phyloP scores from a whole-genome alignment of 768 basidiomycete genomes.

The Russula vinacea region DNA sequence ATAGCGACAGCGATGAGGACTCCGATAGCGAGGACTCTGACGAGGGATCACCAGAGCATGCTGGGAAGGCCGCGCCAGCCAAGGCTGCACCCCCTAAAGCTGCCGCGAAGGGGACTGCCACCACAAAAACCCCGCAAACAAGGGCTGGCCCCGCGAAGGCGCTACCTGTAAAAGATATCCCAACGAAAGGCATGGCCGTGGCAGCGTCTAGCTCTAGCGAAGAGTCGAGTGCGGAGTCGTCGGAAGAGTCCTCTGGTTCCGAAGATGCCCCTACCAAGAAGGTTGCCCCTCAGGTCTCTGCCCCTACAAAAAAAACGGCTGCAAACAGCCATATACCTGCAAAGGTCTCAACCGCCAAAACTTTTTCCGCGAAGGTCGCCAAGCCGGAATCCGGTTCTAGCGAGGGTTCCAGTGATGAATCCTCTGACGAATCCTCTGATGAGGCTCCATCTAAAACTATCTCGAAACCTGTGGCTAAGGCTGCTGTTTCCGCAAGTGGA shows the following conservation, averaged over 20 bases:
- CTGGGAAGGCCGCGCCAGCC: slow-evolving; percentile 17
- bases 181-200: slow-evolving; percentile 13
- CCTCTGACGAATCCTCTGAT: neutral
- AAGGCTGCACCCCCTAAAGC: slow-evolving; percentile 17
- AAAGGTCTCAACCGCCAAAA: slow-evolving; percentile 4
- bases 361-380: neutral
- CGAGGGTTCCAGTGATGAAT: slow-evolving; percentile 28
- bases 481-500: slow-evolving; percentile 31
- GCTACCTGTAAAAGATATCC: slow-evolving; percentile 37
- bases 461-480: slow-evolving; percentile 29
- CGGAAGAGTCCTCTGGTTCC: slow-evolving; percentile 1
- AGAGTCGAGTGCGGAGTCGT: slow-evolving; percentile 15
- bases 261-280: slow-evolving; percentile 19
- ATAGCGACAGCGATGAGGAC: slow-evolving; percentile 6
- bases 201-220: slow-evolving; percentile 27
- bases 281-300: neutral
- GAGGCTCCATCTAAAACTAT: slow-evolving; percentile 30
- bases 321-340: slow-evolving; percentile 4
- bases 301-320: slow-evolving; percentile 6
- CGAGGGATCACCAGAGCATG: slow-evolving; percentile 7
- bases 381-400: slow-evolving; percentile 16
- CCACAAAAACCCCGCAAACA: slow-evolving; percentile 6
- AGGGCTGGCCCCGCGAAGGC: slow-evolving; percentile 32
- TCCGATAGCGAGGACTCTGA: slow-evolving; percentile 22
- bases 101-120: slow-evolving; percentile 3